Evolutionary conservation across 164 flowering plant species (phyloP), one percentile per base, ranked within the genome.

Genomic region (Tetrastigma voinierianum): DNA sequence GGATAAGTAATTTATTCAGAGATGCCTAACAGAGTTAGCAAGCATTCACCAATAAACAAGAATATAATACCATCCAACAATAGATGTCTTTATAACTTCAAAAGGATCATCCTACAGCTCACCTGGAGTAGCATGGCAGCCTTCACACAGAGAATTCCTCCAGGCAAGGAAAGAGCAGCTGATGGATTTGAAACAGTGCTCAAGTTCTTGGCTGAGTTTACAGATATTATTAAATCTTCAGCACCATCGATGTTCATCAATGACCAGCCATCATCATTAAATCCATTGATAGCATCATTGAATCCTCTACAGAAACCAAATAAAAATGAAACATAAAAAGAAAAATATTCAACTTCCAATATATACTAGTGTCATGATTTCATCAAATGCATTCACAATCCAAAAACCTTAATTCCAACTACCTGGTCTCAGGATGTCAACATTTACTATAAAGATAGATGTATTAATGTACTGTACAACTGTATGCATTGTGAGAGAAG

Each of bases 51-150:
- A 32, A 32, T 32, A 32, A 32, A 32, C 5, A 32, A 7, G 40
- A 32, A 32, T 32, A 32, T 7, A 32, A 32, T 32, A 32, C 40
- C 40, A 32, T 32, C 40, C 40, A 32, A 56, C 6, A 32, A 32
- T 2, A 32, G 40, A 32, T 32, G 40, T 32, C 40, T 3, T 32
- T 3, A 32, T 32, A 53, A 49, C 18, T 14, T 23, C 9, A 16
- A 52, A 40, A 19, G 54, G 23, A 40, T 6, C n/a, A 47, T 11
- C 23, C 2, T 47, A 51, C n/a, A 74, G 81, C 84, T 75, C 69
- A 91, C 98, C 77, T 89, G 95, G 66, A 94, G 90, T 32, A 91
- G 84, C 98, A 94, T 91, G 25, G 96, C 90, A 51, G 96, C 97
- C 77, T 94, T 91, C 12, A 91, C 98, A 81, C 97, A n/a, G 8